Evolutionary conservation across 352 stramenopile genomes (phyloP), one percentile per base, ranked within the genome.

Genomic region (Globisporangium ultimum): DNA sequence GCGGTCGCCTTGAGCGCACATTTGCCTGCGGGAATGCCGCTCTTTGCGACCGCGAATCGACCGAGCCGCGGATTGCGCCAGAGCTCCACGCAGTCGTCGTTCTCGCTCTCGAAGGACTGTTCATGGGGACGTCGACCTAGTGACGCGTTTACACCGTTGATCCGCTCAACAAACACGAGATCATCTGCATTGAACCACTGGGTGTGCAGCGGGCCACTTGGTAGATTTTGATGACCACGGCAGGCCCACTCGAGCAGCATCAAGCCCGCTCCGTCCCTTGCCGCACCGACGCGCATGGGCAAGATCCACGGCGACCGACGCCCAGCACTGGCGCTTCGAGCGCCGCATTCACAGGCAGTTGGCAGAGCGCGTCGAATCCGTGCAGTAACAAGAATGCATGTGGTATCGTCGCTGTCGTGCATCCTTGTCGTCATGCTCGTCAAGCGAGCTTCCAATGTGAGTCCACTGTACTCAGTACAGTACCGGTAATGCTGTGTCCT

Each of bases 1-100:
- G 74, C 76, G 43, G 70, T 63, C 28, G 80, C 71, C 51, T 70
- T 58, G 20, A 88, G 51, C 0, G 60, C 74, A 52, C 54, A 61
- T 20, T 74, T 43, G 24, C 80, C 77, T 7, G 14, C 34, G 10
- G 10, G 38, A 46, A 88, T 75, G 3, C 10, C 13, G 2, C 60
- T 48, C 24, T 56, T 71, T 3, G 73, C 70, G 32, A 72, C 63
- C 3, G 61, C 64, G 50, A 84, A 75, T n/a, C 74, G 74, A 0
- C 74, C 72, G 18, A 69, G 63, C 24, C 20, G 34, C 0, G 68
- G 46, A 15, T 55, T 62, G 32, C 17, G 36, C 51, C 58, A 76
- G 18, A 76, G 55, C 42, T 47, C 36, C 9, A 75, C 28, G 50
- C 41, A 61, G 46, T 47, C 50, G 46, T 40, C 55, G 49, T 58